Conservation (phyloP, 148 eudicot genomes). For the Nepenthes mirabilis region DNA sequence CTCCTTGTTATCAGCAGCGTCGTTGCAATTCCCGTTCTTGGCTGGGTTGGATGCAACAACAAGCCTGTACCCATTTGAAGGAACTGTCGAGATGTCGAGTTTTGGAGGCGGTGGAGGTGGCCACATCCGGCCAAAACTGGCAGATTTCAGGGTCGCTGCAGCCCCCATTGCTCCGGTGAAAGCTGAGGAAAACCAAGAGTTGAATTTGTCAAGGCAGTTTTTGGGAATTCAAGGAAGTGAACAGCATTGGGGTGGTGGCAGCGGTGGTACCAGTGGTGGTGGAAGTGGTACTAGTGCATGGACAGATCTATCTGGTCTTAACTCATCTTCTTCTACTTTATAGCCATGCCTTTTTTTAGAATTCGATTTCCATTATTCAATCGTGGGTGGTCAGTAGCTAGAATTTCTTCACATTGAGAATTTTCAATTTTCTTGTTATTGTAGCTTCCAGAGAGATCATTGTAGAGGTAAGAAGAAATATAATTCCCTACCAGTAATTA, state of each 20-base stretch:
- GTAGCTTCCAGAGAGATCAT: too few species aligned
- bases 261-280: too few species aligned
- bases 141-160: slow-evolving; percentile 8
- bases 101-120: not conserved
- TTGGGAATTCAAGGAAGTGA: slow-evolving; percentile 24
- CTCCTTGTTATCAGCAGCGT: not conserved
- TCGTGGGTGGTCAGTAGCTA: too few species aligned
- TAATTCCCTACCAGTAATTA: too few species aligned
- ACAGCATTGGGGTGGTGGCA: slow-evolving; percentile 21
- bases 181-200: slow-evolving; percentile 29
- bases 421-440: too few species aligned
- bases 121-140: slow-evolving; percentile 9
- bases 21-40: slow-evolving; percentile 12
- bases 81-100: slow-evolving; percentile 10
- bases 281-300: slow-evolving; percentile 15
- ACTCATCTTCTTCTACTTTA: slow-evolving; percentile 31
- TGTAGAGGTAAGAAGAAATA: too few species aligned
- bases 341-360: too few species aligned
- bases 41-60: slow-evolving; percentile 17
- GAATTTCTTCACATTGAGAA: too few species aligned
- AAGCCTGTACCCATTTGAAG: slow-evolving; percentile 14
- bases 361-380: too few species aligned
- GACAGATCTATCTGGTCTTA: slow-evolving; percentile 41
- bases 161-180: slow-evolving; percentile 29
- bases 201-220: slow-evolving; percentile 34